Percentiles rank a stretch among this genome's conserved stretches.
Conservation (phyloP, 352 stramenopile species). For the Pseudoperonospora humuli region DNA sequence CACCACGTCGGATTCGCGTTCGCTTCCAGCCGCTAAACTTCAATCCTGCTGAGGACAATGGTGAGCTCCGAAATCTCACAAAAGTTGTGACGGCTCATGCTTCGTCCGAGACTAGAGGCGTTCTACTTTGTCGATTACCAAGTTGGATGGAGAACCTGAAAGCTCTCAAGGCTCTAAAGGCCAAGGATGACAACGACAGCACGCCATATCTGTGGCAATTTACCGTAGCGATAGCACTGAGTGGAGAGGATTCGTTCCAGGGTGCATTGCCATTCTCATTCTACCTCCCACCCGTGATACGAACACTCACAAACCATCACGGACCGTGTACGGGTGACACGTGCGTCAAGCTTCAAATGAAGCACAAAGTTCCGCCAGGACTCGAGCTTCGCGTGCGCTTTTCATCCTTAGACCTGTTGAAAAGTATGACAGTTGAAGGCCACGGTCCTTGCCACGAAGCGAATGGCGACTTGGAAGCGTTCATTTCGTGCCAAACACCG, state of each 20-base stretch:
- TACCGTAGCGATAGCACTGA: constrained; percentile 33
- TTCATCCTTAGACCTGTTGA: constrained; percentile 24
- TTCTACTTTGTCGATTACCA: constrained; percentile 38
- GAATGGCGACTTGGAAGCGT: constrained; percentile 28
- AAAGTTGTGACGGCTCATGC: constrained; percentile 11
- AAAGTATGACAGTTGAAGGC: constrained; percentile 13
- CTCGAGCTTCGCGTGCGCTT: constrained; percentile 53
- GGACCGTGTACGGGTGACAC: constrained; percentile 54
- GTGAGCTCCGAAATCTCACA: constrained; percentile 2
- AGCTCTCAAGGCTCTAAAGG: constrained; percentile 9
- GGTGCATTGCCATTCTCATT: constrained; percentile 39
- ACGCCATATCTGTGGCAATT: constrained; percentile 25
- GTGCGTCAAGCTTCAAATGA: constrained; percentile 52
- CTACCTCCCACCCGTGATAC: constrained; percentile 53
- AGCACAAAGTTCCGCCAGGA: constrained; percentile 47
- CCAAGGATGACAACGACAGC: constrained; percentile 2
- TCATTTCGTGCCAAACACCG: constrained; percentile 45
- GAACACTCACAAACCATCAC: constrained; percentile 57
- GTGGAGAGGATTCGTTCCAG: constrained; percentile 37
- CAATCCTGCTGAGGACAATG: not conserved
- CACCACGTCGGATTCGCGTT: constrained; percentile 36
- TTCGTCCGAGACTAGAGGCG: constrained; percentile 5
- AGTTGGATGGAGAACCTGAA: constrained; percentile 56
- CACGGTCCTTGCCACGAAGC: too few species aligned
- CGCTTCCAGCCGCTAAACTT: constrained; percentile 40